These are phyloP conservation scores for Mortierella sp. DNA, from an alignment of 371 early-diverging fungal species.

Conservation along the genomic window DNA sequence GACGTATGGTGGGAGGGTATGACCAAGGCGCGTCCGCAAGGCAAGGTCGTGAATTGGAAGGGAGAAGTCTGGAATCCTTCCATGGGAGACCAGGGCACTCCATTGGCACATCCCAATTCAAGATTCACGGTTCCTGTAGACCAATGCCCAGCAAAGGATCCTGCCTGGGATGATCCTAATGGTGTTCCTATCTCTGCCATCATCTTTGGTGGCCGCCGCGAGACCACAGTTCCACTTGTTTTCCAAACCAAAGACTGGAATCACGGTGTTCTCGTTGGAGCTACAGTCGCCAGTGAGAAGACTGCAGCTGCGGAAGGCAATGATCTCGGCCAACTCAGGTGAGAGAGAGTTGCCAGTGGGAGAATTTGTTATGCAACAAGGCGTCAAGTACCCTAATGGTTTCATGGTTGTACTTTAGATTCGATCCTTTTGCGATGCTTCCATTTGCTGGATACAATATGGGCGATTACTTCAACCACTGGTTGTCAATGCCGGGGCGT, in stretches of 20 bases:
- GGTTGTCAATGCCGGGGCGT: conserved; percentile 53
- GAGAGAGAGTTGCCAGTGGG: not conserved
- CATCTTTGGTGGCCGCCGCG: conserved; percentile 59
- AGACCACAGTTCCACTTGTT: conserved; percentile 55
- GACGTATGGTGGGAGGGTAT: conserved; percentile 64
- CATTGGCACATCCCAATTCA: conserved; percentile 58
- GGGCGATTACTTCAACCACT: conserved; percentile 58
- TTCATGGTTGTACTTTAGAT: conserved; percentile 17
- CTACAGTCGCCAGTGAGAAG: conserved; percentile 57
- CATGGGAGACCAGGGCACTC: conserved; percentile 40
- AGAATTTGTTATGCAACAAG: no score
- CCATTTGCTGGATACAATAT: conserved; percentile 61
- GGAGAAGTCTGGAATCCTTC: conserved; percentile 54
- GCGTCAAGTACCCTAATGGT: no score
- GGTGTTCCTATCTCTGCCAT: conserved; percentile 61
- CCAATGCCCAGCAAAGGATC: conserved; percentile 57
- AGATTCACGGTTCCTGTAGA: conserved; percentile 54
- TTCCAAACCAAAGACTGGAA: conserved; percentile 58
- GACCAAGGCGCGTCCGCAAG: conserved; percentile 54
- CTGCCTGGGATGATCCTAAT: conserved; percentile 57
- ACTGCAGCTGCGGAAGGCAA: conserved; percentile 60
- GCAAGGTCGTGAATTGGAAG: conserved; percentile 55
- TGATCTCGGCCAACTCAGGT: conserved; percentile 53
- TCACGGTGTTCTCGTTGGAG: conserved; percentile 59
- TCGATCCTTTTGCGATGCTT: conserved; percentile 61